Evolutionary conservation across 768 basidiomycete species (phyloP), one percentile per base, ranked within the genome.

Genomic region (Serpula lacrymans): DNA sequence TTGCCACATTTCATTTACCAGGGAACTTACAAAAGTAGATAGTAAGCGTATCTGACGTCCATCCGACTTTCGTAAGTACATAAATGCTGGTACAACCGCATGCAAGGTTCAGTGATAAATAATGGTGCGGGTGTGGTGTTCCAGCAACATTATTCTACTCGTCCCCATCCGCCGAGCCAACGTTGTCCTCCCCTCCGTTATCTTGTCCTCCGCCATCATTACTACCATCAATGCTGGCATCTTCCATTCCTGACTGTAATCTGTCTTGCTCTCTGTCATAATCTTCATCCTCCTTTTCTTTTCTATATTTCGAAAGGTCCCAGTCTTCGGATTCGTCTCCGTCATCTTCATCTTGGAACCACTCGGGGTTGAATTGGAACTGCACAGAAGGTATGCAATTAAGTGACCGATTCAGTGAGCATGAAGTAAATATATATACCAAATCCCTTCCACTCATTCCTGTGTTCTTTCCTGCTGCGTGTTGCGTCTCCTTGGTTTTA

Each of bases 361-460:
- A 91, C 53, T 92, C 88, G 13, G 91, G 87, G 63, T 94, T 93
- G 79, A 89, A 95, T 67, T 89, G 84, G 77, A 96, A 95, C 86
- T 91, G 53, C 5, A 48, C 14, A 46, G 40, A 24, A 16, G 35
- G 36, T 45, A 34, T 43, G 35, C n/a, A 34, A 33, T 35, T 33
- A 17, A 49, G 22, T 6, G 27, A 47, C 24, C 3, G 37, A 41
- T 35, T 5, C 8, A 5, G 23, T 17, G 24, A 14, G 28, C 33
- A 14, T 21, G 2, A 36, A 35, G 27, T 8, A 11, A 25, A 37
- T 28, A 48, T 42, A 67, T 79, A 51, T 53, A 93, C 91, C 69
- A 99, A 69, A 66, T 98, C 96, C 64, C 91, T 76, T 37, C 96
- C 96, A 43, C 87, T 90, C 91, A 99, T 92, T 34, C 96, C 96